These are phyloP conservation scores for Citrus trifoliata DNA, from an alignment of 345 rosid species.

Conservation along the genomic window DNA sequence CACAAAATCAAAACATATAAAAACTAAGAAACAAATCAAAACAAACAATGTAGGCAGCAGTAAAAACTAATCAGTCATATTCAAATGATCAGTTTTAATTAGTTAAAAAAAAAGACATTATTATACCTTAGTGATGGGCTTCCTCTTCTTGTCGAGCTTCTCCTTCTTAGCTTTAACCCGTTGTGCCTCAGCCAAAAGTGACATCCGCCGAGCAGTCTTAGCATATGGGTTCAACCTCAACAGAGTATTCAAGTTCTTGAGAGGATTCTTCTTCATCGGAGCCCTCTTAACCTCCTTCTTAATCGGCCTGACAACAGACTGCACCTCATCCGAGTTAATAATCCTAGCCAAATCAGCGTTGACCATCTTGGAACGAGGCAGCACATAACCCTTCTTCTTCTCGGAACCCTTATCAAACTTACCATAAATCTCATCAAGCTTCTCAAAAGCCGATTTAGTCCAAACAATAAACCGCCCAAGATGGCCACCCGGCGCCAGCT, in stretches of 20 bases:
- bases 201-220: constrained; percentile 93
- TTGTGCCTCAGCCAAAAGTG: constrained; percentile 87
- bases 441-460: constrained; percentile 96
- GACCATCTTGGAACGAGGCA: constrained; percentile 93
- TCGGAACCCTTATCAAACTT: constrained; percentile 76
- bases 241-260: constrained; percentile 85
- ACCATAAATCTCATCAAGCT: constrained; percentile 85
- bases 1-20: too few species aligned
- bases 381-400: constrained; percentile 86
- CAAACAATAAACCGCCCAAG: constrained; percentile 90
- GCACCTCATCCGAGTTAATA: constrained; percentile 94
- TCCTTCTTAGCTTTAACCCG: constrained; percentile 95
- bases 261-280: constrained; percentile 84
- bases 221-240: constrained; percentile 89
- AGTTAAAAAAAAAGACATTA: not conserved
- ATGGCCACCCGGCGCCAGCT: constrained; percentile 97
- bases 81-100: not conserved
- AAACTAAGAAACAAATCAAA: too few species aligned
- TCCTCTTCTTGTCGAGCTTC: constrained; percentile 92
- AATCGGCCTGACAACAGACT: constrained; percentile 82
- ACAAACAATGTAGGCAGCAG: too few species aligned
- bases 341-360: constrained; percentile 91
- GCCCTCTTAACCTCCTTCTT: constrained; percentile 73
- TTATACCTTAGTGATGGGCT: constrained; percentile 62
- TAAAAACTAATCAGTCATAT: too few species aligned